phyloP scores from a whole-genome alignment of 495 filamentous ascomycete genomes.

The Hypoxylon lenormandii region DNA sequence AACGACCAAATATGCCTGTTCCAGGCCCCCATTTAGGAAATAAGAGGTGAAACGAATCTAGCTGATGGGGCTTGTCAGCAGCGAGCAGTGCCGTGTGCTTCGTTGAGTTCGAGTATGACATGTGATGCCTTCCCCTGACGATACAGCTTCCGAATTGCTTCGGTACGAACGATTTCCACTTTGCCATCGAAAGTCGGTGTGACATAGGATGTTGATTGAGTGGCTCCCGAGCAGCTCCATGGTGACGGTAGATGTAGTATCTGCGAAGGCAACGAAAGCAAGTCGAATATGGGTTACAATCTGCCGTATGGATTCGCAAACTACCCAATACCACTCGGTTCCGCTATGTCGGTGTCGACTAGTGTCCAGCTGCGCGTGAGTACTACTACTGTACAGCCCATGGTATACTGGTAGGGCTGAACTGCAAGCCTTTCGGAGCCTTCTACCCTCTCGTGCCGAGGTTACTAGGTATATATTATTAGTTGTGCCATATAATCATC shows the following conservation, averaged over 20 bases:
- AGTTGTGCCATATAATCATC: neutral
- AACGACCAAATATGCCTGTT: constrained; percentile 23
- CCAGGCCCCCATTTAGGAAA: constrained; percentile 12
- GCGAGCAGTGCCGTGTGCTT: constrained; percentile 21
- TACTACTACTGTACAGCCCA: constrained; percentile 28
- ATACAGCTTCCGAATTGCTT: constrained; percentile 15
- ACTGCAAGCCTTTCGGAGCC: neutral
- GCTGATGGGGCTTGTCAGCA: constrained; percentile 25
- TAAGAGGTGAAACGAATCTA: constrained; percentile 12
- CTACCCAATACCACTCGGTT: constrained; percentile 16
- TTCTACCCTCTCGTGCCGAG: neutral
- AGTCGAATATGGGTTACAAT: constrained; percentile 2
- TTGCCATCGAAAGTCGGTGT: constrained; percentile 23
- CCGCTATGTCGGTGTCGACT: constrained; percentile 33
- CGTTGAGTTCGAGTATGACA: constrained; percentile 19
- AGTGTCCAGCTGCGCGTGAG: constrained; percentile 12
- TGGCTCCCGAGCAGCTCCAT: constrained; percentile 15
- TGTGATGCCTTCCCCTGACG: constrained; percentile 22
- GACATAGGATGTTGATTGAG: constrained; percentile 19
- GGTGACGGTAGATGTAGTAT: constrained; percentile 4
- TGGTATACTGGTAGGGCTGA: constrained; percentile 35
- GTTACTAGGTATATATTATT: neutral
- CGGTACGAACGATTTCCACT: constrained; percentile 26
- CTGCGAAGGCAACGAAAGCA: constrained; percentile 6
- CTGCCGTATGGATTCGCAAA: constrained; percentile 27